phyloP scores from a whole-genome alignment of 2,329 filamentous ascomycete genomes.

The Sporothrix mexicana region DNA sequence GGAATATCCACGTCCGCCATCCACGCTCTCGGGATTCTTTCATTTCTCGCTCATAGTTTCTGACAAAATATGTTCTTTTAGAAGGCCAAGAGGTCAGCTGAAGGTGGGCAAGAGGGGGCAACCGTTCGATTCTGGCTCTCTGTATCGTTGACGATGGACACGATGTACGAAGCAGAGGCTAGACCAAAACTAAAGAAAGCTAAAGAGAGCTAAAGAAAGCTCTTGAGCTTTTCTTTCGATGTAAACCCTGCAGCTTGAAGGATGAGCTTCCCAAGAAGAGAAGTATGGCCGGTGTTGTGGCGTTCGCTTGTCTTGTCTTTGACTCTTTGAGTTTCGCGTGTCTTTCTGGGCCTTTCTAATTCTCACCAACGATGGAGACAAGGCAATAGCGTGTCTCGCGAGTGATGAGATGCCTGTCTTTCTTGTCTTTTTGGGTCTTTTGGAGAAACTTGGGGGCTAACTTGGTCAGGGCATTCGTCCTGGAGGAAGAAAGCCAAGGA shows the following conservation, averaged over 20 bases:
- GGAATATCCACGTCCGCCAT: background rate
- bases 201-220: background rate
- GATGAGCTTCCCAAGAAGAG: constrained; percentile 19
- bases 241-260: background rate
- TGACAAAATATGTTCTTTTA: background rate
- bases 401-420: background rate
- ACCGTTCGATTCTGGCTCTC: background rate
- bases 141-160: background rate
- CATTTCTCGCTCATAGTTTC: background rate
- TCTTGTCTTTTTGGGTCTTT: background rate
- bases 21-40: background rate
- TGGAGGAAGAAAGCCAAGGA: background rate
- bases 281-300: constrained; percentile 8
- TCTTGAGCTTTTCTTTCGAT: background rate
- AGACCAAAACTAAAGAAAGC: too few species aligned
- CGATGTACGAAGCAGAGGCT: background rate
- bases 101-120: background rate
- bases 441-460: background rate
- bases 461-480: background rate
- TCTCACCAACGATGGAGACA: background rate
- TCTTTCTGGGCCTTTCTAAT: background rate
- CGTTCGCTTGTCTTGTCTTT: background rate
- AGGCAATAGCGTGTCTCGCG: constrained; percentile 13
- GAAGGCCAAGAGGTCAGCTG: background rate
- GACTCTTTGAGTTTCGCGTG: too few species aligned